Evolutionary conservation across 495 filamentous ascomycete species (phyloP), one percentile per base, ranked within the genome.

Genomic region (Talaromyces liani): DNA sequence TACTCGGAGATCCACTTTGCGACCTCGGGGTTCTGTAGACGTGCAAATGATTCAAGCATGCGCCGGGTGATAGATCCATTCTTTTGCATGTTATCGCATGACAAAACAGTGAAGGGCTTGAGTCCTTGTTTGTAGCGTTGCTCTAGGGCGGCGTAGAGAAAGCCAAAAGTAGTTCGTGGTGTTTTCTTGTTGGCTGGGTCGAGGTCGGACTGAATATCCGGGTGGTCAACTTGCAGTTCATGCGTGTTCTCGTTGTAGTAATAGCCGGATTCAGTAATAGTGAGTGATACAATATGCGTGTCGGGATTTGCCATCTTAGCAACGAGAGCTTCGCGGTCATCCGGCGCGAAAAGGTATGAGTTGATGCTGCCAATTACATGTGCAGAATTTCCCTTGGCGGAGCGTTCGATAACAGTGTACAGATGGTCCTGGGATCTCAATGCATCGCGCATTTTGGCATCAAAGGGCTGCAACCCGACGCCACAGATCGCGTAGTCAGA

Each of bases 171-270:
- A 34, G 78, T 81, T 58, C 68, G 71, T 0, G 78, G 78, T 18
- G 65, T 33, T 24, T 71, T 71, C 31, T 73, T 72, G 73, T 79
- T 76, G 66, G 70, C 72, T 5, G 74, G 70, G 66, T 76, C 63
- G 27, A 79, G 72, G 63, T 81, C 78, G 69, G 67, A 71, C 64
- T 76, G 75, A 58, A 81, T 81, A 65, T 80, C 77, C n/a, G 76
- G 72, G 65, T 80, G 68, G 58, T 80, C 73, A 65, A 63, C 68
- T 56, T 76, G 71, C 56, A 81, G 72, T 70, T 81, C 73, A 72
- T 81, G 78, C 7, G 77, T 73, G 72, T 81, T 81, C 65, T 81
- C 78, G 65, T 81, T 81, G 70, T 80, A 80, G 72, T 78, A 80
- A 72, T 81, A 81, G 51, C 78, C 78, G 68, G 76, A 78, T 69